These are phyloP conservation scores for Arabidopsis arenosa DNA, from an alignment of 345 rosid genomes.

Conservation along the genomic window DNA sequence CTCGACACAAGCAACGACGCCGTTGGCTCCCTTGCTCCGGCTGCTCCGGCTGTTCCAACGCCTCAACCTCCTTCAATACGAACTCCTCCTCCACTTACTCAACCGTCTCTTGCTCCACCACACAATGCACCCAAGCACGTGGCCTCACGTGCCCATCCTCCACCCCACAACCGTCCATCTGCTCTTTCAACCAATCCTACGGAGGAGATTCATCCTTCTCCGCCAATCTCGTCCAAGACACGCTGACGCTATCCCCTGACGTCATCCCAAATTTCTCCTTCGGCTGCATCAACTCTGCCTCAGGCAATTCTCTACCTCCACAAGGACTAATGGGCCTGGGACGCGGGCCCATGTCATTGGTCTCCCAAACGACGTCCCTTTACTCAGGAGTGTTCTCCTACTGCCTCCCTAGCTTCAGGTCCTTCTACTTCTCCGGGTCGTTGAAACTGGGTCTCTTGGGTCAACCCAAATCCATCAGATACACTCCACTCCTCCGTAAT, in stretches of 20 bases:
- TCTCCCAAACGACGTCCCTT: conserved; percentile 65
- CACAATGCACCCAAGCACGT: conserved; percentile 69
- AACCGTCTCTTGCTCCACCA: conserved; percentile 65
- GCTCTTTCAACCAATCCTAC: conserved; percentile 82
- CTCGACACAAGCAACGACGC: conserved; percentile 79
- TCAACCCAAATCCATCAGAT: conserved; percentile 67
- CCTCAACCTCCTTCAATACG: conserved; percentile 51
- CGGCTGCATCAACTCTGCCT: conserved; percentile 63
- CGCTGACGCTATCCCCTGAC: conserved; percentile 57
- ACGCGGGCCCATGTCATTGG: conserved; percentile 73
- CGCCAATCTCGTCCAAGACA: conserved; percentile 68
- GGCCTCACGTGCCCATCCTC: conserved; percentile 75
- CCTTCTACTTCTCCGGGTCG: conserved; percentile 83
- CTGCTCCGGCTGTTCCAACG: conserved; percentile 66
- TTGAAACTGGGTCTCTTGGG: conserved; percentile 72
- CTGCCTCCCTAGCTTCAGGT: conserved; percentile 85
- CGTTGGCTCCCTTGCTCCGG: conserved; percentile 84
- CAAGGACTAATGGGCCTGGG: conserved; percentile 89
- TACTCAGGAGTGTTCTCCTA: conserved; percentile 82
- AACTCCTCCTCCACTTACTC: conserved; percentile 61
- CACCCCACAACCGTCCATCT: conserved; percentile 40
- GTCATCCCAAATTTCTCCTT: conserved; percentile 58
- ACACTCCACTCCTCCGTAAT: conserved; percentile 69
- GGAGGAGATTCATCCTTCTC: conserved; percentile 83
- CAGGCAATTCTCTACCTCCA: conserved; percentile 74